Conservation (phyloP, 208 protist genomes). For the Leishmania aethiopica region DNA sequence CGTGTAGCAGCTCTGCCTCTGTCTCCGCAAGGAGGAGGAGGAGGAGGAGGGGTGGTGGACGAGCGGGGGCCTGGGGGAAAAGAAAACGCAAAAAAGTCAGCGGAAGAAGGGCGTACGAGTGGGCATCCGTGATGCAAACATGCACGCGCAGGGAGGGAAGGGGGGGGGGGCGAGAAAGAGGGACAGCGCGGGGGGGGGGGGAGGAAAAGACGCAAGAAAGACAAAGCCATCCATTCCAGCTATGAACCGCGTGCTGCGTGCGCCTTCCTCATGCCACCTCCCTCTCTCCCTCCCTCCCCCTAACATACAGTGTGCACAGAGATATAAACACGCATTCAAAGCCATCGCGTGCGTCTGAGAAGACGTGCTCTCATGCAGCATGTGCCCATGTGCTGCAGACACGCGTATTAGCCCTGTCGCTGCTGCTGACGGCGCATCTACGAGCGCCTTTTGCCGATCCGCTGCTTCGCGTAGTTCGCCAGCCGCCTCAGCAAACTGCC, state of each 20-base stretch:
- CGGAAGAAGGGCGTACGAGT: background rate
- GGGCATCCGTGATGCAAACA: background rate
- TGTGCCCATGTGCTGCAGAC: background rate
- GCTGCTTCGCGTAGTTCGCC: constrained; percentile 9
- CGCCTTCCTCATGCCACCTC: background rate
- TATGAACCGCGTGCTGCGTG: background rate
- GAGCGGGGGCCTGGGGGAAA: background rate
- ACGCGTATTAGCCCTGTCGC: background rate
- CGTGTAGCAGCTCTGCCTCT: too few relatives aligned
- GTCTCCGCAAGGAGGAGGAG: too few relatives aligned
- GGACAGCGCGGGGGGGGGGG: background rate
- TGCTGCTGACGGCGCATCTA: too few relatives aligned
- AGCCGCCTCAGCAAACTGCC: background rate
- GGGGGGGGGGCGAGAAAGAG: background rate
- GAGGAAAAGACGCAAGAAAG: background rate
- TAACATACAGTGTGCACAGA: background rate
- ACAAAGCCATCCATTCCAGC: background rate
- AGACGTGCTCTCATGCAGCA: background rate
- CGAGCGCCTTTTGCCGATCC: background rate
- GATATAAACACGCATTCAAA: background rate
- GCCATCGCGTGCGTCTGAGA: background rate
- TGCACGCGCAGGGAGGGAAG: background rate
- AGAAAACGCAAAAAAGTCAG: background rate
- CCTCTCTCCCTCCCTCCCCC: too few relatives aligned
- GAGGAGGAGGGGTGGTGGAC: too few relatives aligned